These are phyloP conservation scores for Pterocarpus santalinus DNA, from an alignment of 306 rosid genomes.

Conservation along the genomic window DNA sequence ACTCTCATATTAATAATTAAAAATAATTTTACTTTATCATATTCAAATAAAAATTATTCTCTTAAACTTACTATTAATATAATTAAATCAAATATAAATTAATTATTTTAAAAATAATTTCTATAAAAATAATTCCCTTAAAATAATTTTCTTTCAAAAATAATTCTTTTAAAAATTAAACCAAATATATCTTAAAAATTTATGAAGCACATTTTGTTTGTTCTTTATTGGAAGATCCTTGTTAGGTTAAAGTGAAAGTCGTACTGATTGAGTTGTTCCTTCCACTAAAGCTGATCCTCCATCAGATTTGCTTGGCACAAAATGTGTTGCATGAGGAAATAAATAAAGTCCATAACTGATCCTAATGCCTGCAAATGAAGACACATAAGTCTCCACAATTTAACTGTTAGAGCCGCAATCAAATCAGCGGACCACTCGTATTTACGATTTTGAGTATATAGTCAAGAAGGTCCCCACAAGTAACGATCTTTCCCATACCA, in stretches of 20 bases:
- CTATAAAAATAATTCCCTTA: too few relatives aligned
- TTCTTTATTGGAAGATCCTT: neutral
- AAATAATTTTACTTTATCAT: too few relatives aligned
- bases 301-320: slow-evolving; percentile 6
- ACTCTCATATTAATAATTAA: too few relatives aligned
- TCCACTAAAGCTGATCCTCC: slow-evolving; percentile 14
- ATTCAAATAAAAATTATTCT: too few relatives aligned
- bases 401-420: neutral
- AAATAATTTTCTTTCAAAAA: too few relatives aligned
- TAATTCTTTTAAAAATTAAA: too few relatives aligned
- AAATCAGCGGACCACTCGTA: neutral
- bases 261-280: neutral
- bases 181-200: too few relatives aligned
- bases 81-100: too few relatives aligned
- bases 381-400: neutral
- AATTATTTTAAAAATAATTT: too few relatives aligned
- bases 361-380: neutral
- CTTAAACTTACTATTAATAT: too few relatives aligned
- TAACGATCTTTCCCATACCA: slow-evolving; percentile 20
- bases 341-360: neutral
- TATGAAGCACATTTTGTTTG: neutral
- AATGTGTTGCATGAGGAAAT: neutral
- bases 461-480: slow-evolving; percentile 11
- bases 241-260: neutral
- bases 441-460: slow-evolving; percentile 12